Evolutionary conservation across 2,329 filamentous ascomycete genomes (phyloP), one percentile per base, ranked within the genome.

Genomic region (Aspergillus ochraceus): DNA sequence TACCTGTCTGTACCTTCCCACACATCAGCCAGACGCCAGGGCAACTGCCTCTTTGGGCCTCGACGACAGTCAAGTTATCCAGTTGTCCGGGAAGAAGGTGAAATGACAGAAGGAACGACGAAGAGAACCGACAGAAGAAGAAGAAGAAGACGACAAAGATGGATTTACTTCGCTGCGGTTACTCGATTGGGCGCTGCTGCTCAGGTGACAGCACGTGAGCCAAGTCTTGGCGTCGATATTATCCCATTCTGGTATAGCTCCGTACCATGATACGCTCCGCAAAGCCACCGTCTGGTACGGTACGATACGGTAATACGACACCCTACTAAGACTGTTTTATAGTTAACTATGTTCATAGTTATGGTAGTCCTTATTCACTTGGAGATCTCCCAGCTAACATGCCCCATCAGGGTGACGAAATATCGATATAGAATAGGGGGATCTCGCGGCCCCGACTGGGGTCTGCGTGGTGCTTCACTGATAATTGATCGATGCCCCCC

Each of bases 141-240:
- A 29, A 30, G 26, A 32, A 22, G 39, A 29, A 50, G 51, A 46
- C 2, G 45, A 4, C 17, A 30, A 29, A 50, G 51, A 46, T 19
- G 45, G 45, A 20, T 47, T 47, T 47, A 47, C 45, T 36, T 22
- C 36, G 36, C 45, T 14, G 6, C 36, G 4, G 19, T 24, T 9
- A 19, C 46, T 50, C 46, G 12, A 30, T 50, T 39, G 57, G 46
- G n/a, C 22, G 39, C 20, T 45, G 39, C 20, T 45, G 12, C 39
- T 42, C 39, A 47, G 19, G 45, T 47, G 54, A 49, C 10, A 2
- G 29, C 54, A 55, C 54, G 49, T 55, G 54, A 51, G 24, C 36
- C 3, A 12, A 24, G 26, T 32, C 54, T 56, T 49, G 54, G 47
- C 54, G 14, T 42, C 47, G 46, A 56, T 46, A 32, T 50, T 46